Base-by-base conservation (phyloP, 345 rosid species). In the sweet orange (Citrus sinensis) region DNA sequence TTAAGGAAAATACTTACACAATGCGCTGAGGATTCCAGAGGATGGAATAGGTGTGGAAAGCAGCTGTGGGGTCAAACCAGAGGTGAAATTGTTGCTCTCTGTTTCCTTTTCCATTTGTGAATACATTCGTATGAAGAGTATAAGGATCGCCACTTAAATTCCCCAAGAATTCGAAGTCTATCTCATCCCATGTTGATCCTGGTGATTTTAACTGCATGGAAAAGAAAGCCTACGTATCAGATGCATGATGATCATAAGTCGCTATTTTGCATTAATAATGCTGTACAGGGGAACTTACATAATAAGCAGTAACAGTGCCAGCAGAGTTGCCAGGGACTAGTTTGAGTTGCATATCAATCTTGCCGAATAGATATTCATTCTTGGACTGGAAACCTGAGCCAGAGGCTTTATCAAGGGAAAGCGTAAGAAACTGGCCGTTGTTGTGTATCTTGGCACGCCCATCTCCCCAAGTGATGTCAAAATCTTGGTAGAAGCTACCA, bases 121-220 rank as follows among this genome's bases (percentile, higher is more conserved):
- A 86, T 11, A 91, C 87, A 66, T 91, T 91, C 0, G 93, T 89
- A 73, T 91, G 94, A 37, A 89, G 87, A 68, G 82, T 88, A 81
- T 91, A 91, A 29, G 94, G 93, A 3, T 91, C 89, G 0, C 93
- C 92, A 75, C 87, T 85, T 29, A 85, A 75, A 69, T 89, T 89
- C 27, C 92, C 93, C 83, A 91, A 78, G 84, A 91, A 91, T 77
- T 91, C 93, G 4, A 88, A 91, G 79, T 89, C 93, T 58, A 91
- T 89, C 82, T 89, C 95, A 68, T 91, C 93, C 89, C 93, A 88
- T 3, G 88, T 71, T 11, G 91, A 81, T 65, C 92, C 95, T 75
- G 85, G 76, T 1, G 93, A 91, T 19, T 87, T 81, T 58, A 91
- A 78, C 91, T 89, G 80, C 78, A 71, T 17, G 60, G 14, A 1